Percentiles rank a stretch among this genome's conserved stretches.
These are phyloP conservation scores for Cadophora luteo-olivacea DNA, from an alignment of 2,329 filamentous ascomycete genomes.

Conservation along the genomic window DNA sequence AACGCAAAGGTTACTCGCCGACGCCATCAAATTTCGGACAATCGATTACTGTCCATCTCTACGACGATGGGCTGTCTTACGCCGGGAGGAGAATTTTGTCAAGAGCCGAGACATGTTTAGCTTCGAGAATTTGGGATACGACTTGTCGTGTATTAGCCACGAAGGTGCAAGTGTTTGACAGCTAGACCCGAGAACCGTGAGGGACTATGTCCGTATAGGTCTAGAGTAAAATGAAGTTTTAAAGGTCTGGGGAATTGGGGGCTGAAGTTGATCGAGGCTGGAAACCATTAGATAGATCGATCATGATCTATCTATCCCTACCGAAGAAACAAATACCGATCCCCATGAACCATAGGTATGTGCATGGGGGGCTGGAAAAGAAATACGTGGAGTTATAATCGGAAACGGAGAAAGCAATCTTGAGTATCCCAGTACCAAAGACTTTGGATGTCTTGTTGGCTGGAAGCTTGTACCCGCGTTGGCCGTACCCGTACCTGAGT, in stretches of 20 bases:
- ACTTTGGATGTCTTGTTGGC: not conserved
- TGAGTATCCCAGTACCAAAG: not conserved
- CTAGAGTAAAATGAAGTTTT: not conserved
- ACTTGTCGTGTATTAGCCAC: not conserved
- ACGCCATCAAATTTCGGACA: slow-evolving; percentile 9
- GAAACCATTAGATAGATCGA: not conserved
- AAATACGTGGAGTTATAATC: not conserved
- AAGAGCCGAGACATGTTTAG: slow-evolving; percentile 10
- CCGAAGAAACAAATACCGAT: slow-evolving; percentile 3
- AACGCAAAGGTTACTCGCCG: slow-evolving; percentile 1
- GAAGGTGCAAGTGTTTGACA: not conserved
- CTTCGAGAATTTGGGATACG: not conserved
- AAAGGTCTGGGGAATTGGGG: slow-evolving; percentile 2
- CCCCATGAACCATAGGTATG: not conserved
- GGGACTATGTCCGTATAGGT: no score
- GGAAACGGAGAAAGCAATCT: not conserved
- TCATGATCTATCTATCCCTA: not conserved
- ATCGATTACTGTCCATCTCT: not conserved
- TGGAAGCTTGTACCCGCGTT: not conserved
- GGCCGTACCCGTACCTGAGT: not conserved
- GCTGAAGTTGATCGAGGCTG: not conserved
- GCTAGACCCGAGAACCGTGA: not conserved
- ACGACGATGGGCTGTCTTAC: not conserved
- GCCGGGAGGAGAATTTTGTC: slow-evolving; percentile 2
- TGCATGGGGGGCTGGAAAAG: not conserved